Conservation (phyloP, 23 red algal genomes). For the Cyanidiococcus yangmingshanensis region DNA sequence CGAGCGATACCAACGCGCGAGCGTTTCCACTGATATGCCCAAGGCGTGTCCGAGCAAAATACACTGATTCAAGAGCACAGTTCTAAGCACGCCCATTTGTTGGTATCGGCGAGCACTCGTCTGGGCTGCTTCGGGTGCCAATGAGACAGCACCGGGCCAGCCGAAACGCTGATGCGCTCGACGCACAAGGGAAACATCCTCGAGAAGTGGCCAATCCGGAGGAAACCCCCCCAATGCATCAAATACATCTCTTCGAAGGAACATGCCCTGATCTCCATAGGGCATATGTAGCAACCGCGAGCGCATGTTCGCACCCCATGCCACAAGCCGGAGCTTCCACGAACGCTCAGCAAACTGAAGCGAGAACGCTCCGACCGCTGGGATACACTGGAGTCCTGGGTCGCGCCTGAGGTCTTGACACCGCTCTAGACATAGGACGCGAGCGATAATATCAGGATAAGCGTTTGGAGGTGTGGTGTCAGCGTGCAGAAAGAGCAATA, state of each 20-base stretch:
- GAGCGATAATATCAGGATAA: constrained; percentile 31
- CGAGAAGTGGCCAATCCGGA: constrained; percentile 44
- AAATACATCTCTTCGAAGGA: constrained; percentile 41
- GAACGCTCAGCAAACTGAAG: constrained; percentile 28
- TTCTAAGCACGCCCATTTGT: constrained; percentile 45
- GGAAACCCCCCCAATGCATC: constrained; percentile 37
- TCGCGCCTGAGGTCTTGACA: not conserved
- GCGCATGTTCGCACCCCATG: constrained; percentile 42
- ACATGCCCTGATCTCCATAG: constrained; percentile 86
- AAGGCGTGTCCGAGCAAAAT: constrained; percentile 42
- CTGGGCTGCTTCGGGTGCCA: constrained; percentile 27
- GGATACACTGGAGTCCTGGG: not conserved
- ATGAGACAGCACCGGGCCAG: constrained; percentile 9
- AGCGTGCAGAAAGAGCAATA: constrained; percentile 64
- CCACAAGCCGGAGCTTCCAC: constrained; percentile 34
- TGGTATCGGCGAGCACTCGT: constrained; percentile 55
- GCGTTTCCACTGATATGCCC: constrained; percentile 15
- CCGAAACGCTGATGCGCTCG: constrained; percentile 20
- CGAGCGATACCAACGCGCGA: constrained; percentile 41
- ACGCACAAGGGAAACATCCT: constrained; percentile 57
- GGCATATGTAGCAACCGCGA: constrained; percentile 33
- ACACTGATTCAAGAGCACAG: constrained; percentile 80
- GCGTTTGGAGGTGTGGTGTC: constrained; percentile 39
- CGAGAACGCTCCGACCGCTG: constrained; percentile 52
- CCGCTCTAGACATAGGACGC: constrained; percentile 1